Conservation (phyloP, 768 basidiomycete species). For the Lactifluus piperatus region DNA sequence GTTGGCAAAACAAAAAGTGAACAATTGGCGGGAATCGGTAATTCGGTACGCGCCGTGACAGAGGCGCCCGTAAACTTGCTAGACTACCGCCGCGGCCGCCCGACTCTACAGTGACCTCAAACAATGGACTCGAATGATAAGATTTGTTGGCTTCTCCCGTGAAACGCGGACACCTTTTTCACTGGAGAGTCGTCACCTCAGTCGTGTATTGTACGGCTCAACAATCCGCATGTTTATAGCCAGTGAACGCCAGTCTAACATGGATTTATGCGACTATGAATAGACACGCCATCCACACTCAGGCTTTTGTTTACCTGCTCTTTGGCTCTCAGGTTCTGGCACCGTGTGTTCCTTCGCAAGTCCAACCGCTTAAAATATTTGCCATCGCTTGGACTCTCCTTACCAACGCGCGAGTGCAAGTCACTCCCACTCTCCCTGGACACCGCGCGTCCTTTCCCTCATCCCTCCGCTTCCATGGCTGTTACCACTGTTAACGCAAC, state of each 20-base stretch:
- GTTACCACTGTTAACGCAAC: neutral
- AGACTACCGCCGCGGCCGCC: too few species aligned
- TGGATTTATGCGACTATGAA: neutral
- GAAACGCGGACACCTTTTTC: too few species aligned
- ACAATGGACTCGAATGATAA: too few species aligned
- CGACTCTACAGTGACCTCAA: too few species aligned
- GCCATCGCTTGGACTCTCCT: neutral
- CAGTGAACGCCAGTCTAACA: neutral
- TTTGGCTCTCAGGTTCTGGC: neutral
- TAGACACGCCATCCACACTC: neutral
- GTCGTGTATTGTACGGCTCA: too few species aligned
- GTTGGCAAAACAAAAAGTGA: too few species aligned
- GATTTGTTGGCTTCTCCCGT: too few species aligned
- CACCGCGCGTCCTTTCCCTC: too few species aligned
- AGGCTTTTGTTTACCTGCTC: neutral
- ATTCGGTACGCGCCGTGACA: too few species aligned
- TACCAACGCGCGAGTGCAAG: neutral
- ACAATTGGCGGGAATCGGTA: too few species aligned
- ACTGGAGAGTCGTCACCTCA: too few species aligned
- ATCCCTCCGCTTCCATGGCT: neutral
- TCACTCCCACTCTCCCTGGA: neutral
- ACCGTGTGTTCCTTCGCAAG: neutral
- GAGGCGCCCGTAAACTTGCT: too few species aligned
- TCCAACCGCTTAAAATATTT: slow-evolving; percentile 3
- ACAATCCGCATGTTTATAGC: neutral